Conservation (phyloP, 352 stramenopile genomes). For the Pythium sp. region DNA sequence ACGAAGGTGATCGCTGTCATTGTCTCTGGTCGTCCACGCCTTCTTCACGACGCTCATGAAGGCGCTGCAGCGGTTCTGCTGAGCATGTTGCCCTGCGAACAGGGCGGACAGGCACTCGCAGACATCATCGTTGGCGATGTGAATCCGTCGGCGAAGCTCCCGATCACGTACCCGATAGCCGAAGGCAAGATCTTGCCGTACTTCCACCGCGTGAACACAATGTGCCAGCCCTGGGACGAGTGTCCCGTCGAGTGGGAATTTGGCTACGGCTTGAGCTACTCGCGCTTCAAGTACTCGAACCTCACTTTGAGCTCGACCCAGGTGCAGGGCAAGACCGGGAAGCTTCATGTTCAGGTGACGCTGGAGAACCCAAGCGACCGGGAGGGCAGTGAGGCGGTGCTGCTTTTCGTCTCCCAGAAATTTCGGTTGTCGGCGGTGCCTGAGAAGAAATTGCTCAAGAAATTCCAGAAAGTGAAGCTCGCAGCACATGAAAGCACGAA, state of each 20-base stretch:
- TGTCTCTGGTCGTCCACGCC: slow-evolving; percentile 57
- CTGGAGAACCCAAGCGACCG: slow-evolving; percentile 57
- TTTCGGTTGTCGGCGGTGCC: slow-evolving; percentile 50
- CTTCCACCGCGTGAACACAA: slow-evolving; percentile 63
- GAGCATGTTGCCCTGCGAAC: slow-evolving; percentile 74
- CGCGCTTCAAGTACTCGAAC: slow-evolving; percentile 55
- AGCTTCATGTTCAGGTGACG: slow-evolving; percentile 45
- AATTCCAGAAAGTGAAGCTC: slow-evolving; percentile 65
- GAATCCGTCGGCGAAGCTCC: slow-evolving; percentile 71
- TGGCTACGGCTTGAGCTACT: slow-evolving; percentile 69
- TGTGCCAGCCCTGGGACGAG: slow-evolving; percentile 49
- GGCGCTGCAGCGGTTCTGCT: slow-evolving; percentile 56
- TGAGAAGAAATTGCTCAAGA: slow-evolving; percentile 75
- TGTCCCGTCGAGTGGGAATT: slow-evolving; percentile 64
- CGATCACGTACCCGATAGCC: slow-evolving; percentile 72
- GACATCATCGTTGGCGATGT: slow-evolving; percentile 66
- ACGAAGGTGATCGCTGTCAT: slow-evolving; percentile 76
- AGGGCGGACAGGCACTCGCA: slow-evolving; percentile 68
- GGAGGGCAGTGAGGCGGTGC: slow-evolving; percentile 56
- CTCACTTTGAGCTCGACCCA: slow-evolving; percentile 39
- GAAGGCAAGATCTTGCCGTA: slow-evolving; percentile 55
- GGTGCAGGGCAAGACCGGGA: slow-evolving; percentile 21
- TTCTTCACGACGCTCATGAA: slow-evolving; percentile 45
- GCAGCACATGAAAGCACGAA: slow-evolving; percentile 21
- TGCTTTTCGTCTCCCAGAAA: slow-evolving; percentile 69